Evolutionary conservation across 2,329 filamentous ascomycete species (phyloP).

Genomic region (Alternaria gansuensis): DNA sequence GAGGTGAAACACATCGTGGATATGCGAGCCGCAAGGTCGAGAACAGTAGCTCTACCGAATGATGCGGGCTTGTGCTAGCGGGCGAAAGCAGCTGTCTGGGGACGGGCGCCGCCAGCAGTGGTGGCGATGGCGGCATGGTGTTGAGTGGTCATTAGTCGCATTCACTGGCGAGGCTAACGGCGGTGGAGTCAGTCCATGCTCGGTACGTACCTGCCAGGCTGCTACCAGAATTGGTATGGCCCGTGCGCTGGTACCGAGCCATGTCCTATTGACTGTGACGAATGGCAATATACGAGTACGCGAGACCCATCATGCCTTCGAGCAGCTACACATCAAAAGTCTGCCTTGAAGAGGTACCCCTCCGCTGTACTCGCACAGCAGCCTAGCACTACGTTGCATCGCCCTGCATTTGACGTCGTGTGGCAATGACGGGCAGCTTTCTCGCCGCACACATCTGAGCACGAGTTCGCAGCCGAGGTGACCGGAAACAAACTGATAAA

Average conservation of each 20-base stretch:
- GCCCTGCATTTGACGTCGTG: conserved; percentile 21
- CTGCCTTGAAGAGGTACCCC: not conserved
- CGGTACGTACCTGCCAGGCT: not conserved
- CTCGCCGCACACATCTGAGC: conserved; percentile 1
- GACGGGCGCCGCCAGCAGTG: conserved; percentile 29
- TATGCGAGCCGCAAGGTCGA: conserved; percentile 19
- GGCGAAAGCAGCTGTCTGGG: conserved; percentile 31
- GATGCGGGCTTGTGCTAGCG: conserved; percentile 30
- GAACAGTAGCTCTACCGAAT: conserved; percentile 20
- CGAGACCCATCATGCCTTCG: not conserved
- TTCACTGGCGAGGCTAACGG: conserved; percentile 2
- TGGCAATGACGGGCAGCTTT: conserved; percentile 22
- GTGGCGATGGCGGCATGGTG: conserved; percentile 45
- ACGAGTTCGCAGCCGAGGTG: conserved; percentile 5
- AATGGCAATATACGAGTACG: not conserved
- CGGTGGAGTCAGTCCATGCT: conserved; percentile 2
- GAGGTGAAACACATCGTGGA: conserved; percentile 13
- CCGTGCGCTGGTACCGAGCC: conserved; percentile 4
- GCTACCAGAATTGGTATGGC: not conserved
- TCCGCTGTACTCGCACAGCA: conserved; percentile 5
- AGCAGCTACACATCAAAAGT: not conserved
- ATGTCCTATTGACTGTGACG: conserved; percentile 2
- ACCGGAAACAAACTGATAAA: not conserved
- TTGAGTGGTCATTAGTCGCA: conserved; percentile 38
- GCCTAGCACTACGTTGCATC: conserved; percentile 13